Evolutionary conservation across 768 basidiomycete genomes (phyloP).

Genomic region (Mycena floridula): DNA sequence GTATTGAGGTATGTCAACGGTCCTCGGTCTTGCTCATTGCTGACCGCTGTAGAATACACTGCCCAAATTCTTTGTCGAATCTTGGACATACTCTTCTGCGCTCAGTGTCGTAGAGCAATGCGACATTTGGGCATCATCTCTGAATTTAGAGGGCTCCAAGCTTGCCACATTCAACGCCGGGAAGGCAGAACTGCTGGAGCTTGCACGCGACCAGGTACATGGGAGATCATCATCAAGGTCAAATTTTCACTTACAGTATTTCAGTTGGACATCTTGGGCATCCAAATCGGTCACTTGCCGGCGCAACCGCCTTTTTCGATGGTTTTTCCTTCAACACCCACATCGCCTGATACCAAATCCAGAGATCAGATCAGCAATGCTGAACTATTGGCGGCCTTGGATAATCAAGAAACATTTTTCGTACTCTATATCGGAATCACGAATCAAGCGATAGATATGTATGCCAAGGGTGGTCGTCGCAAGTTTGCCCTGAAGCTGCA

Average conservation of each 20-base stretch:
- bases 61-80: slow-evolving; percentile 75
- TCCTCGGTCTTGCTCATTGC: not conserved
- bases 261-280: slow-evolving; percentile 84
- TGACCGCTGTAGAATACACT: slow-evolving; percentile 35
- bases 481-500: slow-evolving; percentile 85
- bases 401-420: slow-evolving; percentile 59
- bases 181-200: slow-evolving; percentile 84
- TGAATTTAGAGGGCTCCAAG: slow-evolving; percentile 40
- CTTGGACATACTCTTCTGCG: slow-evolving; percentile 91
- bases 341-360: slow-evolving; percentile 17
- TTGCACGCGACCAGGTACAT: slow-evolving; percentile 81
- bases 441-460: slow-evolving; percentile 80
- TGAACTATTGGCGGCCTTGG: slow-evolving; percentile 55
- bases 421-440: slow-evolving; percentile 69
- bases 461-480: slow-evolving; percentile 74
- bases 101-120: slow-evolving; percentile 78
- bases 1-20: slow-evolving; percentile 53
- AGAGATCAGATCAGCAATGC: slow-evolving; percentile 44
- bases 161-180: slow-evolving; percentile 59
- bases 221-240: slow-evolving; percentile 3
- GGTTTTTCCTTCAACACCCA: slow-evolving; percentile 11
- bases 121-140: slow-evolving; percentile 57
- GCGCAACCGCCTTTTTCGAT: slow-evolving; percentile 62
- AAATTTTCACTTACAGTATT: slow-evolving; percentile 1
- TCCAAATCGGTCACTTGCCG: slow-evolving; percentile 69